Evolutionary conservation across 352 stramenopile genomes (phyloP), one percentile per base, ranked within the genome.

Genomic region (Pythium sp.): DNA sequence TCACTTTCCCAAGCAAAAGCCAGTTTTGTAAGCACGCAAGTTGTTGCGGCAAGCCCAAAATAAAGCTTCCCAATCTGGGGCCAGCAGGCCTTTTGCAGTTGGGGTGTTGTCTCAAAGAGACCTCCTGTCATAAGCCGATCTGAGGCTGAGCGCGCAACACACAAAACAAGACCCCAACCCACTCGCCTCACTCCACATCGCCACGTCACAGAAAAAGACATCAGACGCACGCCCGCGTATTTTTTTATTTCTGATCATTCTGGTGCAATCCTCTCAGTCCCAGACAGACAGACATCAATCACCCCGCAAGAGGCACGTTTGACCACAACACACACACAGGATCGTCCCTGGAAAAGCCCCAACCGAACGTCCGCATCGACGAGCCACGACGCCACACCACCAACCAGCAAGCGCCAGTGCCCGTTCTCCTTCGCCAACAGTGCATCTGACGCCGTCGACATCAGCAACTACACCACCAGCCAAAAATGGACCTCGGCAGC

Each of bases 401-500:
- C 5, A 38, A 43, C 12, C 26, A 28, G 28, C 60, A 49, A 54
- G 30, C 7, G 6, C 12, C 11, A 55, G 11, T 59, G 2, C 54
- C 4, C 18, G 43, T 43, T 41, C 54, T 63, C 58, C 43, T 20
- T 20, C 22, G 43, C 15, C 38, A 57, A 53, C 20, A 11, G 41
- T 26, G 9, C 26, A 65, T 20, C 59, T 36, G 47, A 46, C 65
- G 49, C 20, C 56, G 51, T 51, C 38, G 26, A 30, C 26, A 68
- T 22, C 43, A 51, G 57, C 67, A 30, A 62, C 30, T 32, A 1
- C 32, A 38, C 7, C 49, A 51, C 20, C 15, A 58, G 26, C n/a
- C 49, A 22, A 71, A 14, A 43, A 89, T 89, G 81, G 78, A 86
- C 26, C 65, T 84, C 36, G 76, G 77, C 54, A 68, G 69, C 3